These are phyloP conservation scores for Yamadazyma friedrichii DNA, from an alignment of 1,139 yeast genomes.

Conservation along the genomic window DNA sequence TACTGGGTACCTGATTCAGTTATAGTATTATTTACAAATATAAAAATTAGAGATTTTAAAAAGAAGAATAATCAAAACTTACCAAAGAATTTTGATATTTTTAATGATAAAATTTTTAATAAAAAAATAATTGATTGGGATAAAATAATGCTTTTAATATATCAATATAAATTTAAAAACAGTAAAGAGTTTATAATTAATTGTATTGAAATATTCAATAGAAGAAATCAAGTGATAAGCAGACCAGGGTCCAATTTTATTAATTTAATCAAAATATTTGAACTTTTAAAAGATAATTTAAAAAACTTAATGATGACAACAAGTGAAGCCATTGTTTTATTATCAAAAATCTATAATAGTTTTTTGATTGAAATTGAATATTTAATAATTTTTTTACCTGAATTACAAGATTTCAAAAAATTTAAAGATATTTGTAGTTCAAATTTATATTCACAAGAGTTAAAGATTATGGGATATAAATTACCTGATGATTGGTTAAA, in stretches of 20 bases:
- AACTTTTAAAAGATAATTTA: slow-evolving; percentile 1
- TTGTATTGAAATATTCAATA: slow-evolving; percentile 6
- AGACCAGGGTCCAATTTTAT: slow-evolving; percentile 8
- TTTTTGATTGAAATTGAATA: slow-evolving; percentile 11
- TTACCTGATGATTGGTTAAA: slow-evolving; percentile 11
- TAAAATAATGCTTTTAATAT: slow-evolving; percentile 2
- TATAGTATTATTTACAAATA: slow-evolving; percentile 2
- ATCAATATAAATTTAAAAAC: slow-evolving; percentile 1
- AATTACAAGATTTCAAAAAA: slow-evolving; percentile 7
- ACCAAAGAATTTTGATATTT: not conserved
- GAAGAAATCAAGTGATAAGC: slow-evolving; percentile 6
- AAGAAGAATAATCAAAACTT: not conserved
- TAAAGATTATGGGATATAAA: slow-evolving; percentile 8
- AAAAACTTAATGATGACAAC: slow-evolving; percentile 7
- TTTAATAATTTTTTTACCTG: slow-evolving; percentile 1
- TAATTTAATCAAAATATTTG: slow-evolving; percentile 1
- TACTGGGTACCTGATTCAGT: slow-evolving; percentile 9
- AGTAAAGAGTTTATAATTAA: slow-evolving; percentile 4
- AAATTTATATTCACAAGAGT: slow-evolving; percentile 8
- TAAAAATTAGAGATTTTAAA: not conserved
- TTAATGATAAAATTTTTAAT: not conserved
- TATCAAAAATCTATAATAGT: slow-evolving; percentile 7
- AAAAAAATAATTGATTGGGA: slow-evolving; percentile 7
- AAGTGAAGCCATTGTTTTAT: slow-evolving; percentile 10
- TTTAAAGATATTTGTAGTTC: slow-evolving; percentile 8